Percentiles rank a stretch among this genome's conserved stretches.
phyloP scores from a whole-genome alignment of 73 alveolate genomes.

The Paramecium sexaurelia region DNA sequence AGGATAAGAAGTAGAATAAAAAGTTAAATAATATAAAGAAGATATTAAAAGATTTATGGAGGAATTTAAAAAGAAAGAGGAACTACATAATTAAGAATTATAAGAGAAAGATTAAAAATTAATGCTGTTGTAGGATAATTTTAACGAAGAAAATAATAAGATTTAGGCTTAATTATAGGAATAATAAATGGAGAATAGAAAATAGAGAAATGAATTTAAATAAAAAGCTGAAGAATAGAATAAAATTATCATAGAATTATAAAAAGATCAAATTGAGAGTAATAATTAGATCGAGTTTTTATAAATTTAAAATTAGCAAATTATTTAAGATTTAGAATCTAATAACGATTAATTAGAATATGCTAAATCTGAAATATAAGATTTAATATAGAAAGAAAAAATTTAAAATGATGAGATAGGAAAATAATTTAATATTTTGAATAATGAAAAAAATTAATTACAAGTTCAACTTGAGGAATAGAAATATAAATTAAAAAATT shows the following conservation, averaged over 20 bases:
- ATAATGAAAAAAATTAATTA: not conserved
- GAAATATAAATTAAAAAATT: not conserved
- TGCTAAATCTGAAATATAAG: not conserved
- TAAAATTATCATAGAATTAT: slow-evolving; percentile 1
- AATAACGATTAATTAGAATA: not conserved
- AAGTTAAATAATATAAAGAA: slow-evolving; percentile 9
- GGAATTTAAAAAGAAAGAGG: not conserved
- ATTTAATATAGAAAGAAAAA: not conserved
- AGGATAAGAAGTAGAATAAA: slow-evolving; percentile 40
- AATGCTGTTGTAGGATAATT: not conserved
- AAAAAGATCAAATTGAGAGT: slow-evolving; percentile 4
- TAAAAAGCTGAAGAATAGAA: not conserved
- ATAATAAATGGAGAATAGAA: not conserved
- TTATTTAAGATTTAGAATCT: slow-evolving; percentile 39
- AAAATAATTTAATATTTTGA: not conserved
- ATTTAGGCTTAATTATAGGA: not conserved
- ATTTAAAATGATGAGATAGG: not conserved
- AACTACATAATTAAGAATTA: not conserved
- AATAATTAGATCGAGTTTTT: slow-evolving; percentile 7
- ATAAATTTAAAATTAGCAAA: not conserved
- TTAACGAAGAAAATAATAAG: not conserved
- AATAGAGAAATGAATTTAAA: not conserved
- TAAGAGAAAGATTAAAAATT: not conserved
- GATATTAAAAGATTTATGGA: not conserved
- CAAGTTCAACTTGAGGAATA: not conserved